These are phyloP conservation scores for Asterionellopsis glacialis DNA, from an alignment of 108 stramenopile genomes.

Conservation along the genomic window DNA sequence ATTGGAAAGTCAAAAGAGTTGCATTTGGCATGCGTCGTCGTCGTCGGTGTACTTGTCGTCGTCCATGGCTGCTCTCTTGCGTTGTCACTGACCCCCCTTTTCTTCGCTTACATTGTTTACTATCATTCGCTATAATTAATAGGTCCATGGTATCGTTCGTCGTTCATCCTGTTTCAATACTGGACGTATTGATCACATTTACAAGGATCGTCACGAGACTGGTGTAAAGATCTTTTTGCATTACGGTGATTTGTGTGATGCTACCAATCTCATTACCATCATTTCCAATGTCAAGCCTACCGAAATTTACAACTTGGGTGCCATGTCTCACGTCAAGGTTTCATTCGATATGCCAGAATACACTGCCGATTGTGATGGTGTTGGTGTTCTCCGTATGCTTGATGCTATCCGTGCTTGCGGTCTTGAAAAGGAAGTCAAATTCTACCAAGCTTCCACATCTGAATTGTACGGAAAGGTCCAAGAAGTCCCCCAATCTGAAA, in stretches of 20 bases:
- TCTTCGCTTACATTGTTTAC: background rate
- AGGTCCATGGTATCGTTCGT: slow-evolving; percentile 98
- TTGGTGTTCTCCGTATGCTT: slow-evolving; percentile 98
- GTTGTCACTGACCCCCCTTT: background rate
- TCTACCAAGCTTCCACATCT: slow-evolving; percentile 98
- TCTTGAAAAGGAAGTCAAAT: slow-evolving; percentile 72
- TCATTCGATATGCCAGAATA: slow-evolving; percentile 99
- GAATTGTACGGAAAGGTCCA: slow-evolving; percentile 99
- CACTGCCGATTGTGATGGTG: slow-evolving; percentile 96
- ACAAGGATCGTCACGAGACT: slow-evolving; percentile 93
- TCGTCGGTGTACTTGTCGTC: background rate
- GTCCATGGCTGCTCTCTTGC: background rate
- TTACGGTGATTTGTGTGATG: slow-evolving; percentile 98
- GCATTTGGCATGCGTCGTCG: background rate
- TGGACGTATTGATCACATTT: slow-evolving; percentile 97
- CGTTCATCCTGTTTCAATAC: slow-evolving; percentile 99
- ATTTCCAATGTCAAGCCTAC: slow-evolving; percentile 81
- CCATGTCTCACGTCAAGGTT: slow-evolving; percentile 99
- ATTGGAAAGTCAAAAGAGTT: too few species aligned
- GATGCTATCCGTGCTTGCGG: slow-evolving; percentile 96
- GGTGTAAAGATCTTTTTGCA: slow-evolving; percentile 95
- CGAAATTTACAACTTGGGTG: slow-evolving; percentile 99
- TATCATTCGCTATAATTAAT: background rate
- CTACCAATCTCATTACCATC: slow-evolving; percentile 94
- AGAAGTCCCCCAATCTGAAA: slow-evolving; percentile 97